Evolutionary conservation across 2,329 filamentous ascomycete species (phyloP).

Genomic region (Aspergillus tubingensis): DNA sequence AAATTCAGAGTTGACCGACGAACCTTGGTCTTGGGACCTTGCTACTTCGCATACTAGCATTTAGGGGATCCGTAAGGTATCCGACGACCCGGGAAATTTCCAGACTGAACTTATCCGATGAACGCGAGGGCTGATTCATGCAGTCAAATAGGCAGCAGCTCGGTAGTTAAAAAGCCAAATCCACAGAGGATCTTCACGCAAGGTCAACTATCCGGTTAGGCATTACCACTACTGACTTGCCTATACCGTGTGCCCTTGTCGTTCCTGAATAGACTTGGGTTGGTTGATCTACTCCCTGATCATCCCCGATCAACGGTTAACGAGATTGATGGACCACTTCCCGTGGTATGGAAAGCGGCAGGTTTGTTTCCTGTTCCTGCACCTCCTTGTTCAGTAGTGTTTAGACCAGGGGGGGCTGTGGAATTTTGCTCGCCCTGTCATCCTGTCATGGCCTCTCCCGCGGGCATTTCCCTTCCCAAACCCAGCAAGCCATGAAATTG

Average conservation of each 20-base stretch:
- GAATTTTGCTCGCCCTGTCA: not conserved
- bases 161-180: not conserved
- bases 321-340: not conserved
- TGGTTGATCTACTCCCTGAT: not conserved
- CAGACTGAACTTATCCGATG: not conserved
- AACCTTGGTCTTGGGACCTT: not conserved
- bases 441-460: not conserved
- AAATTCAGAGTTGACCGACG: not conserved
- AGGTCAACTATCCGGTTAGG: not conserved
- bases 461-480: not conserved
- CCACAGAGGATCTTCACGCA: slow-evolving; percentile 1
- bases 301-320: not conserved
- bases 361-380: not conserved
- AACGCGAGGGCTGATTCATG: not conserved
- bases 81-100: not conserved
- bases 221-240: not conserved
- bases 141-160: slow-evolving; percentile 4
- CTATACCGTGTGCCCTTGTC: not conserved
- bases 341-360: not conserved
- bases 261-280: not conserved
- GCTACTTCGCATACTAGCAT: not conserved
- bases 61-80: not conserved
- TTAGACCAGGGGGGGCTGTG: not conserved
- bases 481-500: not conserved
- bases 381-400: not conserved